phyloP scores from a whole-genome alignment of 2,329 filamentous ascomycete genomes.

The Tolypocladium capitatum region DNA sequence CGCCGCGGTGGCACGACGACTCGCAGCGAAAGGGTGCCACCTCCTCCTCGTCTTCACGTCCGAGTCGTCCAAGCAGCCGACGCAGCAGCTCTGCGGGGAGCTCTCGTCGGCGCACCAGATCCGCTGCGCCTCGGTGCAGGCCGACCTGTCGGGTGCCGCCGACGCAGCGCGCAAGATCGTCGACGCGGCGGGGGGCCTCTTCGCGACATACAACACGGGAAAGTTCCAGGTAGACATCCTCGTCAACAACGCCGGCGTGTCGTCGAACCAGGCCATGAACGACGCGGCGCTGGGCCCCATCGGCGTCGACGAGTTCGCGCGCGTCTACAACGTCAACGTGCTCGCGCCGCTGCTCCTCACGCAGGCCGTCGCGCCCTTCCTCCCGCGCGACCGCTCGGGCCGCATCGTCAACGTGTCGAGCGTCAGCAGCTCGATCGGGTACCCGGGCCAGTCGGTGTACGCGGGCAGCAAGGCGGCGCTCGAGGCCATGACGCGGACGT shows the following conservation, averaged over 20 bases:
- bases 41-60: conserved; percentile 48
- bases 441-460: conserved; percentile 42
- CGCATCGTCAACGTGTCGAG: conserved; percentile 43
- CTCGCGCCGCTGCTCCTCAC: conserved; percentile 66
- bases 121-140: conserved; percentile 13
- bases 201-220: conserved; percentile 10
- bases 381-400: conserved; percentile 54
- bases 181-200: conserved; percentile 14
- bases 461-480: conserved; percentile 44
- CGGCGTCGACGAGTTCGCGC: conserved; percentile 50
- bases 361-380: conserved; percentile 56
- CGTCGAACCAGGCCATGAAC: conserved; percentile 50
- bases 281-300: conserved; percentile 39
- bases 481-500: conserved; percentile 46
- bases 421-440: conserved; percentile 38
- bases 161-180: conserved; percentile 15
- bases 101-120: conserved; percentile 30
- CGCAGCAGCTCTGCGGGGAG: conserved; percentile 31
- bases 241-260: conserved; percentile 72
- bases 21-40: conserved; percentile 47
- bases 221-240: conserved; percentile 55
- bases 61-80: conserved; percentile 33
- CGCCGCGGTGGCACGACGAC: conserved; percentile 40
- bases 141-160: conserved; percentile 14
- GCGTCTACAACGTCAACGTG: conserved; percentile 69